A percentile compares a stretch with the other conserved stretches of the same genome.
phyloP scores from a whole-genome alignment of 768 basidiomycete genomes.

The Suillus lakei region DNA sequence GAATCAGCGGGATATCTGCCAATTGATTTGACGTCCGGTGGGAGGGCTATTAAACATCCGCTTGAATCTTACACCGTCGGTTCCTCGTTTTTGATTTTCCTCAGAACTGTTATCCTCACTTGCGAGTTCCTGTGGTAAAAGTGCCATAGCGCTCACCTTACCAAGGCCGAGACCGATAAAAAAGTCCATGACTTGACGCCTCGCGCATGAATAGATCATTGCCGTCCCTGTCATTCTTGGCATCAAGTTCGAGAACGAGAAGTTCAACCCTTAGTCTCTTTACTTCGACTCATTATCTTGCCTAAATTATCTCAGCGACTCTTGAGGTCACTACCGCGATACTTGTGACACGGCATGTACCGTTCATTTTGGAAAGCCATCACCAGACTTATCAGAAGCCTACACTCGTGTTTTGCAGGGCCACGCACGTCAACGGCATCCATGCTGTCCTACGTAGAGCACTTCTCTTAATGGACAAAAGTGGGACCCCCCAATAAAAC shows the following conservation, averaged over 20 bases:
- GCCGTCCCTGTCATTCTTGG: constrained; percentile 97
- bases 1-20: constrained; percentile 91
- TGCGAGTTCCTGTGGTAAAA: constrained; percentile 99
- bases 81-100: constrained; percentile 2
- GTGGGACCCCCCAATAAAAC: constrained; percentile 5
- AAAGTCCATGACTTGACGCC: constrained; percentile 94
- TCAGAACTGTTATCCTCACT: constrained; percentile 95
- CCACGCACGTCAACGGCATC: constrained; percentile 56
- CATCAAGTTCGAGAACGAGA: constrained; percentile 97
- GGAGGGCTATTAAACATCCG: constrained; percentile 95
- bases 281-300: constrained; percentile 19
- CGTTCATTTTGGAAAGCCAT: constrained; percentile 82
- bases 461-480: background rate
- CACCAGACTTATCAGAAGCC: constrained; percentile 82
- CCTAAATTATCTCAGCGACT: constrained; percentile 75
- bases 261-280: constrained; percentile 68
- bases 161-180: constrained; percentile 83
- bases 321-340: constrained; percentile 87
- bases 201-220: constrained; percentile 94
- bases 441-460: background rate
- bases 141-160: constrained; percentile 93
- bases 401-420: constrained; percentile 96
- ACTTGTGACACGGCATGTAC: constrained; percentile 87
- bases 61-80: constrained; percentile 51
- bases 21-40: constrained; percentile 94